Percentiles rank a stretch among this genome's conserved stretches.
Evolutionary conservation across 1,284 basidiomycete species (phyloP).

Genomic region (Puccinia coronata): DNA sequence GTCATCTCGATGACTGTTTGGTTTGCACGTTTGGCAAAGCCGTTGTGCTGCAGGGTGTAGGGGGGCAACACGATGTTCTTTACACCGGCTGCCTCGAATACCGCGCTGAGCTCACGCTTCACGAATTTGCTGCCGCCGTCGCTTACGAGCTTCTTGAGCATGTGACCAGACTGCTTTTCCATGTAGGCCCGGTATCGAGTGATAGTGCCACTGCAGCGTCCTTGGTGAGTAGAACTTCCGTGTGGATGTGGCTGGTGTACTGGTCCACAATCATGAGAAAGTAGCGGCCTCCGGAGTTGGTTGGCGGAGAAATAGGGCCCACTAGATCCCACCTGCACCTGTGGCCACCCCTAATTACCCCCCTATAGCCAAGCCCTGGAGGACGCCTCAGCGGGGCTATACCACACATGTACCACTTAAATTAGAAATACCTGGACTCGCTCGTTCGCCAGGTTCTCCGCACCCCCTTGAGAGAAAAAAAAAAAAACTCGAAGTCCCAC

Average conservation of each 20-base stretch:
- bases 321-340: too few species aligned
- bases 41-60: too few species aligned
- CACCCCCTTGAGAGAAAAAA: too few species aligned
- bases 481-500: too few species aligned
- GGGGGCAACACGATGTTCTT: not conserved
- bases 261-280: not conserved
- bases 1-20: constrained; percentile 5
- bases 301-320: not conserved
- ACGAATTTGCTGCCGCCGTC: not conserved
- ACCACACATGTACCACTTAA: too few species aligned
- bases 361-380: too few species aligned
- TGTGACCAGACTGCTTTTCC: not conserved
- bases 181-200: not conserved
- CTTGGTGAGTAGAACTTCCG: not conserved
- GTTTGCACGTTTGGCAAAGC: not conserved
- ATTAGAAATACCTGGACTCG: too few species aligned
- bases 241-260: not conserved
- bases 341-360: too few species aligned
- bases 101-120: not conserved
- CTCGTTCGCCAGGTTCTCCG: too few species aligned
- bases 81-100: not conserved
- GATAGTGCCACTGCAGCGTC: not conserved
- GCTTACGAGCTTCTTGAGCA: not conserved
- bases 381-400: too few species aligned
- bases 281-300: not conserved